These are phyloP conservation scores for Opeltia flavorubescens DNA, from an alignment of 495 filamentous ascomycete species.

Conservation along the genomic window DNA sequence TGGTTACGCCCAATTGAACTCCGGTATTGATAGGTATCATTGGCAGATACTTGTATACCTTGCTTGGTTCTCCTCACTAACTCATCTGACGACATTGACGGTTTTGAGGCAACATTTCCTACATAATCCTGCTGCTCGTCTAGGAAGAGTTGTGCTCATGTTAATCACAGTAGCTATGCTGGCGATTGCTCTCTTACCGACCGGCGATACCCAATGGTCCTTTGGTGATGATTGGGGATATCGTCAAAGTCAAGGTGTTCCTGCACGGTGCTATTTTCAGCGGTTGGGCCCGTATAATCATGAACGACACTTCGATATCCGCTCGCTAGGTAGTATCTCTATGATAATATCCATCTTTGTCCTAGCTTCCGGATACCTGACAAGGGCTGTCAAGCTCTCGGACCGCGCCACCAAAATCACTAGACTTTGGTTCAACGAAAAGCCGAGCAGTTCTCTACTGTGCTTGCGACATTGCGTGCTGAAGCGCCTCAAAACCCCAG, in stretches of 20 bases:
- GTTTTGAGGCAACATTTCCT: slow-evolving; percentile 16
- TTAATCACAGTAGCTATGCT: slow-evolving; percentile 2
- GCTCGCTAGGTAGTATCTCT: not conserved
- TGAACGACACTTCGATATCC: not conserved
- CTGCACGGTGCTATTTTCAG: not conserved
- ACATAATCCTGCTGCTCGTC: not conserved
- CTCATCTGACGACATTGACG: slow-evolving; percentile 24
- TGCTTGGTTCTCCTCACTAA: slow-evolving; percentile 28
- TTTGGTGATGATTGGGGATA: not conserved
- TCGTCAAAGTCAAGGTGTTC: not conserved
- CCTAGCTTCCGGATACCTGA: not conserved
- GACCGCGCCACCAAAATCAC: not conserved
- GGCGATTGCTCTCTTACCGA: not conserved
- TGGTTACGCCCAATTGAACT: slow-evolving; percentile 10
- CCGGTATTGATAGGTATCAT: slow-evolving; percentile 20
- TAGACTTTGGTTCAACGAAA: not conserved
- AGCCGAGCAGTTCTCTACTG: not conserved
- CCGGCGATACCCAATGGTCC: not conserved
- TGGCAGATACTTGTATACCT: slow-evolving; percentile 25
- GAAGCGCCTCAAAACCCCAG: not conserved
- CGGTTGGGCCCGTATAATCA: not conserved
- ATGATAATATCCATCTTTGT: not conserved
- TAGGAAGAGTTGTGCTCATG: slow-evolving; percentile 5
- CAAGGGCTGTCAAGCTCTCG: not conserved
- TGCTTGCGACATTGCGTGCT: not conserved